Evolutionary conservation across 108 stramenopile genomes (phyloP).

Genomic region (Fragilaria crotonensis): DNA sequence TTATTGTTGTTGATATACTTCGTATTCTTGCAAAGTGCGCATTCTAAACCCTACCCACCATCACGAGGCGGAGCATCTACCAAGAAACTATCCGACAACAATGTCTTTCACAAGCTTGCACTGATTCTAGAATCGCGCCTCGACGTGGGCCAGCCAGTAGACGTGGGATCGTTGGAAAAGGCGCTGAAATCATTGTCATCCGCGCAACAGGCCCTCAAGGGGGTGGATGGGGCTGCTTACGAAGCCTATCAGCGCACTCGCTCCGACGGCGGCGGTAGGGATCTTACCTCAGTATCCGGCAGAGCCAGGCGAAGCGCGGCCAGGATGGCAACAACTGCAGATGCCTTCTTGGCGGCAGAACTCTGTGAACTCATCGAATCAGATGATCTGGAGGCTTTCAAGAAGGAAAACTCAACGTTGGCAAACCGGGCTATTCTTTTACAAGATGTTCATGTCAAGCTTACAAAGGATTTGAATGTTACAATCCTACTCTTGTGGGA

Average conservation of each 20-base stretch:
- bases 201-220: conserved; percentile 61
- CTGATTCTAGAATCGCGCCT: background rate
- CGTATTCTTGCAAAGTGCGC: too few relatives aligned
- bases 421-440: conserved; percentile 35
- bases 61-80: background rate
- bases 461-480: conserved; percentile 17
- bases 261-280: conserved; percentile 13
- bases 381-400: conserved; percentile 1
- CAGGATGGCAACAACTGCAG: conserved; percentile 55
- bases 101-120: background rate
- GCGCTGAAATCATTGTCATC: conserved; percentile 48
- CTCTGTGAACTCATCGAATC: conserved; percentile 49
- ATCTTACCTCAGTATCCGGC: conserved; percentile 41
- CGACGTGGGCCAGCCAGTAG: background rate
- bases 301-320: conserved; percentile 66
- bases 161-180: conserved; percentile 13
- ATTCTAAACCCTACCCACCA: background rate
- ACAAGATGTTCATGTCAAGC: conserved; percentile 24
- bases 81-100: background rate
- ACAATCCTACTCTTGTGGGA: conserved; percentile 65
- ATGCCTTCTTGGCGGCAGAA: conserved; percentile 66
- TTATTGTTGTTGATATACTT: too few relatives aligned
- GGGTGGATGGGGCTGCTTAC: conserved; percentile 72
- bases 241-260: conserved; percentile 67
- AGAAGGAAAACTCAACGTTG: conserved; percentile 22